phyloP scores from a whole-genome alignment of 2,329 filamentous ascomycete genomes.

The Bipolaris zeicola region DNA sequence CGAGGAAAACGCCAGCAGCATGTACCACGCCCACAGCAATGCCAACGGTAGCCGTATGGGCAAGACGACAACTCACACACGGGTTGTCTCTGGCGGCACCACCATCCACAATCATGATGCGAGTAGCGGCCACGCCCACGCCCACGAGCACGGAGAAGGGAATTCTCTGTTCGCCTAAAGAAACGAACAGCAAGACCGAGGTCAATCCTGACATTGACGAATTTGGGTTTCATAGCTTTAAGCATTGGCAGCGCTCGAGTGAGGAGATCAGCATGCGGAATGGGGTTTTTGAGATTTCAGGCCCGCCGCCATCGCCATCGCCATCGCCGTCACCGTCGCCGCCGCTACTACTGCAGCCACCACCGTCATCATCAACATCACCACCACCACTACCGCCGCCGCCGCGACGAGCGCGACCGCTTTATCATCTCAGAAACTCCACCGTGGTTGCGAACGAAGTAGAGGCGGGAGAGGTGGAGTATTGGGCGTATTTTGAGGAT shows the following conservation, averaged over 20 bases:
- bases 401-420: not conserved
- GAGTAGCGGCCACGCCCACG: not conserved
- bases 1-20: constrained; percentile 22
- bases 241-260: not conserved
- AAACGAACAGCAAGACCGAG: not conserved
- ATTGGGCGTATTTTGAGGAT: not conserved
- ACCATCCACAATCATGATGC: constrained; percentile 23
- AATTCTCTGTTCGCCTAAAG: constrained; percentile 11
- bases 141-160: constrained; percentile 10
- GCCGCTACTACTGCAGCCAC: too few relatives aligned
- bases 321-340: not conserved
- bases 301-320: not conserved
- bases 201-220: not conserved
- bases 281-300: constrained; percentile 1
- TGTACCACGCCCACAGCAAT: constrained; percentile 18
- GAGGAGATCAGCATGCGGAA: not conserved
- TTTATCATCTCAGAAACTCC: not conserved
- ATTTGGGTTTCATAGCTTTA: constrained; percentile 3
- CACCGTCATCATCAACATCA: too few relatives aligned
- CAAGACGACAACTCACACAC: constrained; percentile 8
- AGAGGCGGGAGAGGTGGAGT: not conserved
- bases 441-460: not conserved
- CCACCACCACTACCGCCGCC: too few relatives aligned
- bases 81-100: constrained; percentile 24
- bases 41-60: constrained; percentile 8